These are phyloP conservation scores for Nitzschia sp. DNA, from an alignment of 108 stramenopile species.

Conservation along the genomic window DNA sequence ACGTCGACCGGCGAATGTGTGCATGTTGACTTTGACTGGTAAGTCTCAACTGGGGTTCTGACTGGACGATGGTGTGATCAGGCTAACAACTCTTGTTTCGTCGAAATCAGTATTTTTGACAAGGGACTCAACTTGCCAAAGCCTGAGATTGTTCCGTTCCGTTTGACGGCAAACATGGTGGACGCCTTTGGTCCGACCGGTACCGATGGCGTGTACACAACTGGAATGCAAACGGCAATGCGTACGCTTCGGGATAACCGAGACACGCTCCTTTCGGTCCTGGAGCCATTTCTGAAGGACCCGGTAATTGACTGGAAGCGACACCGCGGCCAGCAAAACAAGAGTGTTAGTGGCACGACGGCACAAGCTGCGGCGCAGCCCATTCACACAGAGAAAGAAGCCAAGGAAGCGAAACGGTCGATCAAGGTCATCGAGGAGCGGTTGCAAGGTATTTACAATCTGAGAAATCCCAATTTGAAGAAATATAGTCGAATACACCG, in stretches of 20 bases:
- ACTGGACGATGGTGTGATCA: neutral
- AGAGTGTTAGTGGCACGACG: constrained; percentile 10
- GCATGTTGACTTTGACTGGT: constrained; percentile 99
- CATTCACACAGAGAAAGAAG: constrained; percentile 8
- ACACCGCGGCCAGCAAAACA: constrained; percentile 44
- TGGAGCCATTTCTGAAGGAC: constrained; percentile 96
- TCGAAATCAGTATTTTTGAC: constrained; percentile 99
- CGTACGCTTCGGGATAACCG: constrained; percentile 87
- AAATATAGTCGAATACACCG: constrained; percentile 52
- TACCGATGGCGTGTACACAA: constrained; percentile 87
- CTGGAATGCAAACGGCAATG: constrained; percentile 82
- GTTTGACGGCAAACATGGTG: constrained; percentile 97
- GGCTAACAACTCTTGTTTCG: too few relatives aligned
- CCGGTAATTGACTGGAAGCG: constrained; percentile 90
- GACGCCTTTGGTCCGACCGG: constrained; percentile 95
- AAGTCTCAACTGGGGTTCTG: too few relatives aligned
- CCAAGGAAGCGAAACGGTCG: constrained; percentile 52
- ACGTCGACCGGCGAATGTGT: constrained; percentile 92
- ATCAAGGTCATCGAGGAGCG: constrained; percentile 83
- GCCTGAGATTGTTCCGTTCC: constrained; percentile 99
- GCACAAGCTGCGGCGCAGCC: neutral
- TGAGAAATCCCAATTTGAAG: constrained; percentile 80
- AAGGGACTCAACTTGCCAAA: constrained; percentile 89
- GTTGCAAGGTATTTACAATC: constrained; percentile 84
- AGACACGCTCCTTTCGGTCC: constrained; percentile 93